Evolutionary conservation across 2,329 filamentous ascomycete species (phyloP).

Genomic region (Volutella citrinella): DNA sequence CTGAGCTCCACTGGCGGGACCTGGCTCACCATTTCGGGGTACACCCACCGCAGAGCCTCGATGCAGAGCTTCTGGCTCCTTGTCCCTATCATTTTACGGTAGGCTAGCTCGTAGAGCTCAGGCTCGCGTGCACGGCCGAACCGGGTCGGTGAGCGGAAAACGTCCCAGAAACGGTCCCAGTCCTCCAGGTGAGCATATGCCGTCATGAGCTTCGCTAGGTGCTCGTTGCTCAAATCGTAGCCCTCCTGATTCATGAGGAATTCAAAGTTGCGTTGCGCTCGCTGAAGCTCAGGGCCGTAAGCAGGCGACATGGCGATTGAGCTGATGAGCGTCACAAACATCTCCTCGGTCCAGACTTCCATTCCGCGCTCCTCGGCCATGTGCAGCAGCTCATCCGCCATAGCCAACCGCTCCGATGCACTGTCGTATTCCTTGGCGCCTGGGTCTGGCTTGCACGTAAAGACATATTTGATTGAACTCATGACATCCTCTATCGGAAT

Average conservation of each 20-base stretch:
- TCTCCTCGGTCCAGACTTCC: constrained; percentile 39
- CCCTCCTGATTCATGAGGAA: constrained; percentile 37
- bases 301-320: constrained; percentile 31
- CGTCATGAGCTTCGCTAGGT: constrained; percentile 41
- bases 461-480: constrained; percentile 37
- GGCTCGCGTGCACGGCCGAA: constrained; percentile 46
- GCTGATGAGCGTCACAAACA: constrained; percentile 49
- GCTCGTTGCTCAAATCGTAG: constrained; percentile 36
- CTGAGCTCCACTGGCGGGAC: constrained; percentile 43
- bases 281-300: constrained; percentile 31
- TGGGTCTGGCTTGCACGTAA: constrained; percentile 28
- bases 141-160: constrained; percentile 55
- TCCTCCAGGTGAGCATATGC: constrained; percentile 45
- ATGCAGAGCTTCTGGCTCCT: constrained; percentile 41
- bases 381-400: constrained; percentile 42
- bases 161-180: constrained; percentile 58
- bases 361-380: constrained; percentile 46
- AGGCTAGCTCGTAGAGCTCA: constrained; percentile 55
- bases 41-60: constrained; percentile 48
- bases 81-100: constrained; percentile 44
- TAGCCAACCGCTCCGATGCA: constrained; percentile 29
- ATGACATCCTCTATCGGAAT: constrained; percentile 34
- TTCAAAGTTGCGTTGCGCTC: constrained; percentile 44
- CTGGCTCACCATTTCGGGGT: constrained; percentile 60
- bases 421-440: constrained; percentile 17